Percentiles rank a stretch among this genome's conserved stretches.
Conservation (phyloP, 1,139 yeast species). For the Chernovozyma aurita region DNA sequence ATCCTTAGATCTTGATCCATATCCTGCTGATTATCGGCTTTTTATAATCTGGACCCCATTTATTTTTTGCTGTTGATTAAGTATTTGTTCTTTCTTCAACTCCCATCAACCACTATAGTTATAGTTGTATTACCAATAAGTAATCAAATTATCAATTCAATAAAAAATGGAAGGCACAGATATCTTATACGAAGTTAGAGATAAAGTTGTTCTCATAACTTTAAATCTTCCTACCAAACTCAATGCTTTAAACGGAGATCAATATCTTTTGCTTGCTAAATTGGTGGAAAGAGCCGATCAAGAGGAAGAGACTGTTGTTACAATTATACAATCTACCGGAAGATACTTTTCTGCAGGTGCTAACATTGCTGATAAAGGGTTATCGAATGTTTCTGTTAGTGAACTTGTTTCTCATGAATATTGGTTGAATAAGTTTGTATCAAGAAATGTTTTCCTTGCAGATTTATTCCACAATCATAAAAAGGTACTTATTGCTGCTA, state of each 20-base stretch:
- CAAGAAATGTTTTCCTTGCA: constrained; percentile 69
- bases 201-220: constrained; percentile 59
- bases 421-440: constrained; percentile 59
- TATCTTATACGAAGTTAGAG: constrained; percentile 50
- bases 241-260: constrained; percentile 67
- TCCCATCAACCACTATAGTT: no score
- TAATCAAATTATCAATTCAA: no score
- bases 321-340: constrained; percentile 70
- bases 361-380: constrained; percentile 42
- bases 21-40: no score
- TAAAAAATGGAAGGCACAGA: constrained; percentile 24
- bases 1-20: no score
- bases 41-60: no score
- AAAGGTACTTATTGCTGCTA: constrained; percentile 68
- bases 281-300: constrained; percentile 60
- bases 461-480: constrained; percentile 67
- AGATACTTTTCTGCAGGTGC: constrained; percentile 87
- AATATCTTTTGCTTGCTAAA: constrained; percentile 61
- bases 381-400: constrained; percentile 18
- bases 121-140: no score
- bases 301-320: constrained; percentile 61
- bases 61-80: no score
- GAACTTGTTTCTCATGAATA: constrained; percentile 42
- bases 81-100: no score
- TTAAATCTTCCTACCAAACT: constrained; percentile 57